Evolutionary conservation across 2,329 filamentous ascomycete genomes (phyloP), one percentile per base, ranked within the genome.

Genomic region (Fusarium anthophilum): DNA sequence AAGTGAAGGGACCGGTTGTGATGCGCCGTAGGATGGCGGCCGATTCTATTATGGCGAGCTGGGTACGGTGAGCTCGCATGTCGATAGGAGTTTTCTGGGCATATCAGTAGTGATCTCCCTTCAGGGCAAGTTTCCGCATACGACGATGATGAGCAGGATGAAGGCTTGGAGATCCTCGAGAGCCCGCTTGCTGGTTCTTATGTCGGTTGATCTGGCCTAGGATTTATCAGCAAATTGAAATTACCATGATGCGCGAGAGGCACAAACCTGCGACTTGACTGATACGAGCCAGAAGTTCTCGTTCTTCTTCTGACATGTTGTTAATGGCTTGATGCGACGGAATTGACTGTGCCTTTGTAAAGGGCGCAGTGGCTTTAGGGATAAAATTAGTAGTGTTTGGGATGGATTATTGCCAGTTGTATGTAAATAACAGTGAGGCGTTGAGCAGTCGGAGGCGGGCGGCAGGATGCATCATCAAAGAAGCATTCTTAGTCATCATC

Each of bases 141-240:
- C 84, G 79, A 51, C 82, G 80, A 70, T 82, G 78, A 35, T 81
- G 74, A 63, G 75, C 71, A 18, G 78, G 77, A 39, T 80, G 78
- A 41, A 77, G 78, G 32, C 59, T 72, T 51, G 77, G 61, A n/a
- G 77, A 59, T 24, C 83, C 70, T n/a, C 75, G 79, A 43, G 82
- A 66, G 45, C 84, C 85, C 39, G 85, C 80, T 73, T 89, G 87
- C 72, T 91, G 88, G 72, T 89, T 93, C 81, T 93, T 95, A 84
- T 93, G 91, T 59, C 91, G 90, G 80, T 95, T 95, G 80, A 96
- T 96, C 82, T 93, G 92, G 75, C 92, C 93, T 94, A 73, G 15
- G 30, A 48, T 48, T 66, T 45, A 68, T 80, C 60, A 83, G 72
- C 78, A 63, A 58, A 66, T 50, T 74, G 63, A 32, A 59, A 39